Percentiles rank a stretch among this genome's conserved stretches.
Conservation (phyloP, 345 rosid genomes). For the Boechera stricta region DNA sequence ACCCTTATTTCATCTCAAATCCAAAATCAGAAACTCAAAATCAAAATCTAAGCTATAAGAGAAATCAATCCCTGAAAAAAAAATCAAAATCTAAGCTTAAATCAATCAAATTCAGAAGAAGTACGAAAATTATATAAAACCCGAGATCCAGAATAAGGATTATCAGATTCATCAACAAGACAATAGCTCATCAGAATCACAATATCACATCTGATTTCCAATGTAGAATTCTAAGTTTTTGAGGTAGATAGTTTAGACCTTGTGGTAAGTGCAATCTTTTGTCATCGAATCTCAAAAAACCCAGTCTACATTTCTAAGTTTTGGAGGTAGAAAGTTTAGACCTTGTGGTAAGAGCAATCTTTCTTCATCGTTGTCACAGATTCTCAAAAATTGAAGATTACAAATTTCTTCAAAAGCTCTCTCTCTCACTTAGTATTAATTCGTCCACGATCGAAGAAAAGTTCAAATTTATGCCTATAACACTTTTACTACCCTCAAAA, state of each 20-base stretch:
- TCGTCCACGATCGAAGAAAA: background rate
- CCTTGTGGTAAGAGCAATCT: too few relatives aligned
- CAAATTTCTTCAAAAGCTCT: background rate
- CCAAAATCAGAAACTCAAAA: background rate
- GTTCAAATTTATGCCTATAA: background rate
- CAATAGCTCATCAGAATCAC: conserved; percentile 32
- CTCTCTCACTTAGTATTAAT: background rate
- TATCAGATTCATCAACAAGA: conserved; percentile 15
- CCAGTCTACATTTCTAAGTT: too few relatives aligned
- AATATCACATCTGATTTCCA: conserved; percentile 22
- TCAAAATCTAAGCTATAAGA: conserved; percentile 25
- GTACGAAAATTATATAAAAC: too few relatives aligned
- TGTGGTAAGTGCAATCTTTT: too few relatives aligned
- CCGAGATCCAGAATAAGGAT: background rate
- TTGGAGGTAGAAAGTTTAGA: too few relatives aligned
- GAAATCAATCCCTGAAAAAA: background rate
- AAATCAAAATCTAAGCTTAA: conserved; percentile 18
- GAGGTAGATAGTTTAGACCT: too few relatives aligned
- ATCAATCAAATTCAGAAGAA: conserved; percentile 22
- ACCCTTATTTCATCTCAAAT: too few relatives aligned
- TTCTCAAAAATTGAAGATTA: background rate
- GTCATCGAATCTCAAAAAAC: too few relatives aligned
- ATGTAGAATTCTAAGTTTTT: too few relatives aligned
- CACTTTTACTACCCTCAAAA: background rate
- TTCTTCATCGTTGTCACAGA: background rate